Base-by-base conservation (phyloP, 805 yeast genomes). In the Ogataea ganodermae region DNA sequence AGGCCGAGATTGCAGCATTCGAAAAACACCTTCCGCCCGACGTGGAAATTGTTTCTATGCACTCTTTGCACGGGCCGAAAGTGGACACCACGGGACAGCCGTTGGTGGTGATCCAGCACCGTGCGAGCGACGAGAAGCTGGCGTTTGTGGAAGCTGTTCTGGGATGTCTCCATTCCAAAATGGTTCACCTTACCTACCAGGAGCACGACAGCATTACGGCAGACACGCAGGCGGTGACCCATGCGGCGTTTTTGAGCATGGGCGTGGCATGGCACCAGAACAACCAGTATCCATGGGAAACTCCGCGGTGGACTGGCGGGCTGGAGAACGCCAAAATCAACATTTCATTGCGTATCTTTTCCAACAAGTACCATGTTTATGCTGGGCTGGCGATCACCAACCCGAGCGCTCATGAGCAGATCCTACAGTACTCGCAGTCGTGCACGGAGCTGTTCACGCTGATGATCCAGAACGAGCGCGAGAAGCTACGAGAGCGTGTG, bases 211-310 rank as follows among this genome's bases (percentile, higher is more conserved):
- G 78, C 58, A 92, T 94, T 52, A 92, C 99, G 0, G 99, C 99
- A 0, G 99, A 94, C 65, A 94, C 98, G 1, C 99, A 94, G 66
- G 98, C 98, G 0, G 96, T 92, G 14, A 94, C 99, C 0, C 99
- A 94, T 64, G 97, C 97, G 10, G 98, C 97, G 0, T 94, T 94
- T 61, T 72, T 94, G 49, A 84, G 95, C 47, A 94, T 94, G 99
- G 99, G 99, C 4, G 81, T 83, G 6, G 98, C 98, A 6, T 94
- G 99, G 99, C 85, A 79, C 56, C 79, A 83, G 39, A 74, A 78
- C 52, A 78, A 84, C 60, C 84, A 86, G 63, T 94, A 89, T 63
- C 99, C 99, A 0, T 94, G 99, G 99, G 84, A 82, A 53, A 76
- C 83, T 3, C 79, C 84, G 0, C 80, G 84, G 61, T 90, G 96